Base-by-base conservation (phyloP, 2,329 filamentous ascomycete genomes). In the Phaeosphaeria sp. region DNA sequence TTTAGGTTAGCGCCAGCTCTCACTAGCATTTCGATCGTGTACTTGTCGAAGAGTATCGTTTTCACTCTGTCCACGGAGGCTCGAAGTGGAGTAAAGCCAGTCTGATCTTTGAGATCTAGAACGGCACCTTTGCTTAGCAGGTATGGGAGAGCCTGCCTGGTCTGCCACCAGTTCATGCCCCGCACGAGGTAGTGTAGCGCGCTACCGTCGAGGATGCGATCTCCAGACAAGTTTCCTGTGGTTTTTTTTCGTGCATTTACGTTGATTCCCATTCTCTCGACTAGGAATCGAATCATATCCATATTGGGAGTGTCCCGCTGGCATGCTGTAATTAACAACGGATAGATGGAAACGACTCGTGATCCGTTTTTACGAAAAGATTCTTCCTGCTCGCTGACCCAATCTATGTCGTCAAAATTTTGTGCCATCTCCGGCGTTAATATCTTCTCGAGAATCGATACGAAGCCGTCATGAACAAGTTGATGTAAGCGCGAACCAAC, bases 41-140 rank as follows among this genome's bases (percentile, higher is more conserved):
- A 51, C 36, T 53, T 61, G 36, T 58, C 39, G 20, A 56, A 62
- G 17, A 21, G n/a, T 20, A 46, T 6, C 36, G 21, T 17, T 11
- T 30, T 10, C 33, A 57, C 60, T 20, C 43, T n/a, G 43, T 76
- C 72, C 10, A 79, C 48, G 7, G 30, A 36, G 3, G 30, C 30
- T 13, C 30, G 30, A 36, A 36, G 30, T 2, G 73, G 65, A 2
- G 67, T 72, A 20, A 63, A 62, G 13, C 68, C 68, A 1, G 54
- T 11, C 3, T 56, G 33, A 47, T 74, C 64, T 21, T 56, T 56
- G 5, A 56, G 55, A 17, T 56, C 49, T 1, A 59, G 20, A 22
- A 72, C 20, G 4, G 58, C 63, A 3, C 59, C 61, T 6, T 46
- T 44, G 1, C 27, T 30, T 2, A 67, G 18, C n/a, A 67, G 43